phyloP scores from a whole-genome alignment of 768 basidiomycete species.

The Leucocoprinus sp. region DNA sequence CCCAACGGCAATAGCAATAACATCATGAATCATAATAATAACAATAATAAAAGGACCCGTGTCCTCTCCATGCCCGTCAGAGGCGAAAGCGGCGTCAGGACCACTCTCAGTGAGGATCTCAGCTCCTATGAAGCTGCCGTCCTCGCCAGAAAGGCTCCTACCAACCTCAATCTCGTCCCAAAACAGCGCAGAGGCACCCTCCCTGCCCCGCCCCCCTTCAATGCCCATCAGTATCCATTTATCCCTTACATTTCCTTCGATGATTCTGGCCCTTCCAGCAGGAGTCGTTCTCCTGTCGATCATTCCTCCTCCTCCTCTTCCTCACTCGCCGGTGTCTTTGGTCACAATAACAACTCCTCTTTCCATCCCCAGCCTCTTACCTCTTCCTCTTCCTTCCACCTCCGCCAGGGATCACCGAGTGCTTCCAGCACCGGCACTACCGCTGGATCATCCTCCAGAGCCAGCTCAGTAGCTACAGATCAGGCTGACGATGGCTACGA shows the following conservation, averaged over 20 bases:
- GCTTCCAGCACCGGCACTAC: slow-evolving; percentile 10
- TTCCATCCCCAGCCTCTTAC: slow-evolving; percentile 1
- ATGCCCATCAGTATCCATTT: too few species aligned
- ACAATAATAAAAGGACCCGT: too few species aligned
- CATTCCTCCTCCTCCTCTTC: slow-evolving; percentile 15
- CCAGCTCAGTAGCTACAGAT: slow-evolving; percentile 26
- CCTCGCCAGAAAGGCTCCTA: slow-evolving; percentile 55
- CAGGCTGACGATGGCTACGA: too few species aligned
- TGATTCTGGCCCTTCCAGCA: too few species aligned
- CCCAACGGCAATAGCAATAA: too few species aligned
- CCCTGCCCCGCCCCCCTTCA: not conserved
- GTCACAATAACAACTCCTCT: slow-evolving; percentile 10
- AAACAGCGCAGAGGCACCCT: slow-evolving; percentile 25
- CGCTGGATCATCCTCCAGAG: slow-evolving; percentile 17
- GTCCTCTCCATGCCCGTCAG: too few species aligned
- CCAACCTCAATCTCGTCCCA: slow-evolving; percentile 47
- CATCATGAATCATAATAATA: too few species aligned
- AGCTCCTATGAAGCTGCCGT: slow-evolving; percentile 70
- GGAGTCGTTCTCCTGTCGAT: not conserved
- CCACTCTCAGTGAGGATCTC: slow-evolving; percentile 51
- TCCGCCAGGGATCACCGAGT: slow-evolving; percentile 20
- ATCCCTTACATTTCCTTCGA: too few species aligned
- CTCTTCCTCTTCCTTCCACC: too few species aligned
- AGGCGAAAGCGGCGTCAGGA: slow-evolving; percentile 25
- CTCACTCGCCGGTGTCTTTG: slow-evolving; percentile 35